Base-by-base conservation (phyloP, 768 basidiomycete genomes). In the Tricholoma furcatifolium region DNA sequence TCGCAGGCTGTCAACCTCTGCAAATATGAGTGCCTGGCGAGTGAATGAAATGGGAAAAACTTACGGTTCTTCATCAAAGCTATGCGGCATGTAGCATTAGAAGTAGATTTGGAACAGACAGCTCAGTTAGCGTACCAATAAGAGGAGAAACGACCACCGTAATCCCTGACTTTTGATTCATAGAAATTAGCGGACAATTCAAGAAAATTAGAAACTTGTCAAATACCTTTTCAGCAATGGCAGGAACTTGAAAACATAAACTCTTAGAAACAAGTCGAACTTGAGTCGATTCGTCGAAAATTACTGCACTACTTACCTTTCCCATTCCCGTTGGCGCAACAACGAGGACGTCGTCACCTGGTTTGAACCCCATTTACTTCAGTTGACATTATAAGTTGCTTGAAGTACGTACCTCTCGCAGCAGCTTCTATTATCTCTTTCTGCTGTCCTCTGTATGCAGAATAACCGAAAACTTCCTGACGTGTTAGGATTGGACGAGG, bases 321-420 rank as follows among this genome's bases (percentile, higher is more conserved):
- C 91, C 92, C 87, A 93, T 90, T 4, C 91, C 90, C 9, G 92
- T 93, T 0, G 91, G 90, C 15, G 91, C 91, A 2, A 92, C 76
- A 9, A 91, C 88, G 44, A 92, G 77, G 12, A 92, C 82, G 66
- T 92, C 90, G 8, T 68, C 69, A 4, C 87, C 89, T 89, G 51
- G 5, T 34, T 34, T 18, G 12, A 21, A 15, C 12, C 2, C 18
- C 32, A 10, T 32, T 47, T n/a, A 41, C 5, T 53, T 40, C 7
- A 18, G 21, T n/a, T 23, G 36, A 18, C 15, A 20, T 11, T 6
- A 11, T 6, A 2, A 24, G 9, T 2, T 7, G 18, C 23, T 47
- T 10, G 14, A 39, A 7, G 23, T 38, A 41, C 71, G 17, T 52
- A 83, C 90, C 88, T 58, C 67, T 66, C 24, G 86, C 70, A 2